A percentile compares a stretch with the other conserved stretches of the same genome.
These are phyloP conservation scores for Calonectria naviculata DNA, from an alignment of 2,329 filamentous ascomycete genomes.

Conservation along the genomic window DNA sequence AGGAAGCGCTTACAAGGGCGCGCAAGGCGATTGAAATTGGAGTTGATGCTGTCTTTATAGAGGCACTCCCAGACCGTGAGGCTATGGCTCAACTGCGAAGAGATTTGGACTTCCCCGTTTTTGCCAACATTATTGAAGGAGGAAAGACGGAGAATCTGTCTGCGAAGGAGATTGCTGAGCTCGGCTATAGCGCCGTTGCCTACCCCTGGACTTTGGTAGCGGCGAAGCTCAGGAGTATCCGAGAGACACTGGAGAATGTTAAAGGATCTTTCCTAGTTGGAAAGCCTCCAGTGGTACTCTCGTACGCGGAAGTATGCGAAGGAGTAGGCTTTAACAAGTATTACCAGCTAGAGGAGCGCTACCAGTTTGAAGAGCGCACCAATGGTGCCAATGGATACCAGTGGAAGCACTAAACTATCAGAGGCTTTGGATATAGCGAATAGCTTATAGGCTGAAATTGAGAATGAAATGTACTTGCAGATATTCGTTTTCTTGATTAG, in stretches of 20 bases:
- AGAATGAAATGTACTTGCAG: background rate
- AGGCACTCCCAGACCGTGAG: constrained; percentile 56
- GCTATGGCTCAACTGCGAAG: constrained; percentile 52
- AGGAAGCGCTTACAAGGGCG: constrained; percentile 55
- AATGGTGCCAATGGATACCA: constrained; percentile 28
- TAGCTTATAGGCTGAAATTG: background rate
- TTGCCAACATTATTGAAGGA: constrained; percentile 53
- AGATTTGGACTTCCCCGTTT: constrained; percentile 51
- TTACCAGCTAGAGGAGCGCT: constrained; percentile 37
- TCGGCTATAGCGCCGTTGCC: constrained; percentile 54
- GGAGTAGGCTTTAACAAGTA: constrained; percentile 58
- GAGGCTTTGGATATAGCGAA: background rate
- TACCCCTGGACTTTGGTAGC: constrained; percentile 59
- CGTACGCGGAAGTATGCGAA: constrained; percentile 56
- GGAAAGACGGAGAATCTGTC: constrained; percentile 49
- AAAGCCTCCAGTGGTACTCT: constrained; percentile 54
- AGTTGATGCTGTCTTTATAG: constrained; percentile 55
- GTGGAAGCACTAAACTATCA: constrained; percentile 19
- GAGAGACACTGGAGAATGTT: constrained; percentile 49
- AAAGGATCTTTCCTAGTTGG: constrained; percentile 56
- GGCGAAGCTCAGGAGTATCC: constrained; percentile 53
- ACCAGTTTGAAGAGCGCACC: constrained; percentile 30
- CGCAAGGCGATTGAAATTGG: constrained; percentile 55
- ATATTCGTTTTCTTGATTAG: no score
- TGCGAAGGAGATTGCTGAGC: constrained; percentile 44